phyloP scores from a whole-genome alignment of 108 stramenopile genomes.

The Cyclotella atomus region DNA sequence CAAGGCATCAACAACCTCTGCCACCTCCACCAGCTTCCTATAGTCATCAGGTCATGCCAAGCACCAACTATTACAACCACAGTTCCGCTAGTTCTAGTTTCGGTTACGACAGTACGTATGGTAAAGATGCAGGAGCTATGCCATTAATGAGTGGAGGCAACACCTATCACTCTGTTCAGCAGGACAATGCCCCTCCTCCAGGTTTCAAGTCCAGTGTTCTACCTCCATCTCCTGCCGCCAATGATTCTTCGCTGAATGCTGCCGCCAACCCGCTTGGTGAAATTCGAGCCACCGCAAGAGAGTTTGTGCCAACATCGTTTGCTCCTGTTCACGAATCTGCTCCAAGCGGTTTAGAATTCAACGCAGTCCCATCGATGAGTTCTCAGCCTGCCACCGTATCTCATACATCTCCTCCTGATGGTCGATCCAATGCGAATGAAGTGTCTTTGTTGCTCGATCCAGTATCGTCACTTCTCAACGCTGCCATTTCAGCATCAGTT shows the following conservation, averaged over 20 bases:
- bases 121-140: constrained; percentile 14
- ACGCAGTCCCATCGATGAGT: constrained; percentile 35
- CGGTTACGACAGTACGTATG: background rate
- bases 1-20: background rate
- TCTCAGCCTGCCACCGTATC: constrained; percentile 29
- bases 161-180: background rate
- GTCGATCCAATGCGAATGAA: constrained; percentile 8
- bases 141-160: background rate
- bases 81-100: background rate
- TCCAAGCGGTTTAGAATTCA: constrained; percentile 2
- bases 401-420: background rate
- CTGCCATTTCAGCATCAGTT: background rate
- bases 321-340: constrained; percentile 2
- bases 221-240: background rate
- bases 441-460: constrained; percentile 19
- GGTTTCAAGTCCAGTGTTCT: constrained; percentile 44
- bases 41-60: background rate
- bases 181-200: constrained; percentile 59
- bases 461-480: constrained; percentile 30
- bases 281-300: constrained; percentile 79
- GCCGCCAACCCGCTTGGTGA: constrained; percentile 57
- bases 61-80: background rate
- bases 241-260: constrained; percentile 5
- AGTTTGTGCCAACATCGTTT: constrained; percentile 71
- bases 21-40: background rate